Evolutionary conservation across 2,329 filamentous ascomycete species (phyloP).

Genomic region (Pyrenochaeta sp.): DNA sequence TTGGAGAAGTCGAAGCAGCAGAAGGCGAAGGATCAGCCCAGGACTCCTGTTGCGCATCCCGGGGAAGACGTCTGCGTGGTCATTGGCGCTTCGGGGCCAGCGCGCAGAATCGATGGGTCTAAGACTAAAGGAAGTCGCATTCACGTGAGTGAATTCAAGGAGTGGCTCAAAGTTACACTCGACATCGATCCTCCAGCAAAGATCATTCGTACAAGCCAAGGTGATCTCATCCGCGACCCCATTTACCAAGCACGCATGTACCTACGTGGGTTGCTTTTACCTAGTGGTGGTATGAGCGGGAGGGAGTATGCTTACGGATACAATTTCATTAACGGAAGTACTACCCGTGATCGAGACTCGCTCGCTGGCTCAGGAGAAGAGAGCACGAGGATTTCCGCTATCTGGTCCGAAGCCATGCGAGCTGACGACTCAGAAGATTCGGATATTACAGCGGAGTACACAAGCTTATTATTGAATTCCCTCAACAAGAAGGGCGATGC

Average conservation of each 20-base stretch:
- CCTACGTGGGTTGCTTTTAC: conserved; percentile 14
- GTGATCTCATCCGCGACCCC: conserved; percentile 14
- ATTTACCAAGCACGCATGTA: conserved; percentile 13
- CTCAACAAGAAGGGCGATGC: conserved; percentile 6
- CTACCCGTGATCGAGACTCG: conserved; percentile 15
- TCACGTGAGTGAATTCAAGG: conserved; percentile 6
- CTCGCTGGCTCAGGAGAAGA: conserved; percentile 4
- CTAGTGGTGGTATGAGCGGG: conserved; percentile 4
- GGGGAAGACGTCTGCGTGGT: conserved; percentile 26
- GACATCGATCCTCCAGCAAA: conserved; percentile 11
- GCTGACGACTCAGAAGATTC: neutral
- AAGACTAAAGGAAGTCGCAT: conserved; percentile 3
- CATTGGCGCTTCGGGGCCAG: conserved; percentile 9
- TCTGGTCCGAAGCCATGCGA: conserved; percentile 13
- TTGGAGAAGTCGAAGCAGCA: neutral
- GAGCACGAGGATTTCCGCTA: neutral
- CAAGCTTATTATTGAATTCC: conserved; percentile 6
- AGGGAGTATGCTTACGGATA: conserved; percentile 16
- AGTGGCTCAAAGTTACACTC: conserved; percentile 11
- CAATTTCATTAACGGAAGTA: conserved; percentile 15
- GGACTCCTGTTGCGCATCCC: conserved; percentile 1
- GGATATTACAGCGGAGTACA: conserved; percentile 9
- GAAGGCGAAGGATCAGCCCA: neutral
- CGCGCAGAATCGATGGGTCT: neutral
- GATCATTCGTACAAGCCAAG: conserved; percentile 7